Evolutionary conservation across 2,329 filamentous ascomycete species (phyloP).

Genomic region (Dothideomycetes sp.): DNA sequence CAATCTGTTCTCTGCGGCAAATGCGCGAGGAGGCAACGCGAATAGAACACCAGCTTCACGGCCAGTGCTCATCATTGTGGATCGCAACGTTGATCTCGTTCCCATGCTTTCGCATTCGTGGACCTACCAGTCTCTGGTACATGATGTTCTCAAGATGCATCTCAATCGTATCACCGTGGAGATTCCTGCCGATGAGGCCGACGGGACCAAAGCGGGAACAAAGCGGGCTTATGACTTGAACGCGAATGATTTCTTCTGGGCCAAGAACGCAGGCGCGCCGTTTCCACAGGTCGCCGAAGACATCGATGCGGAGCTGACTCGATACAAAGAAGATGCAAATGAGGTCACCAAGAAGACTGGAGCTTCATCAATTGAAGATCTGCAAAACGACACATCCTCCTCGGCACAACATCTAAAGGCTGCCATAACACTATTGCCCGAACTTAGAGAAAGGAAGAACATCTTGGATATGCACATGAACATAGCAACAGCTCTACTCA

Average conservation of each 20-base stretch:
- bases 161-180: slow-evolving; percentile 93
- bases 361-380: slow-evolving; percentile 80
- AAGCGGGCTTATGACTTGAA: slow-evolving; percentile 88
- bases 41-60: slow-evolving; percentile 59
- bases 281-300: slow-evolving; percentile 96
- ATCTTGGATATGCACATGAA: slow-evolving; percentile 98
- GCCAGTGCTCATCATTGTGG: slow-evolving; percentile 84
- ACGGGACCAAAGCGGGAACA: slow-evolving; percentile 60
- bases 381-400: slow-evolving; percentile 78
- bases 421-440: slow-evolving; percentile 84
- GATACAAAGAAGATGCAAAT: slow-evolving; percentile 90
- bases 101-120: slow-evolving; percentile 98
- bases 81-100: slow-evolving; percentile 89
- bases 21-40: slow-evolving; percentile 50
- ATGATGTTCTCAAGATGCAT: slow-evolving; percentile 66
- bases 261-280: slow-evolving; percentile 76
- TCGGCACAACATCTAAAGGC: slow-evolving; percentile 93
- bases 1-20: slow-evolving; percentile 70
- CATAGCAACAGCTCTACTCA: slow-evolving; percentile 67
- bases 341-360: slow-evolving; percentile 94
- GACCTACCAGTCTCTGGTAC: slow-evolving; percentile 79
- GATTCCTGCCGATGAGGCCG: slow-evolving; percentile 64
- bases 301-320: slow-evolving; percentile 83
- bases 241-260: slow-evolving; percentile 92
- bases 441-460: slow-evolving; percentile 85